A percentile compares a stretch with the other conserved stretches of the same genome.
Conservation (phyloP, 2,329 filamentous ascomycete species). For the Tolypocladium tropicale region DNA sequence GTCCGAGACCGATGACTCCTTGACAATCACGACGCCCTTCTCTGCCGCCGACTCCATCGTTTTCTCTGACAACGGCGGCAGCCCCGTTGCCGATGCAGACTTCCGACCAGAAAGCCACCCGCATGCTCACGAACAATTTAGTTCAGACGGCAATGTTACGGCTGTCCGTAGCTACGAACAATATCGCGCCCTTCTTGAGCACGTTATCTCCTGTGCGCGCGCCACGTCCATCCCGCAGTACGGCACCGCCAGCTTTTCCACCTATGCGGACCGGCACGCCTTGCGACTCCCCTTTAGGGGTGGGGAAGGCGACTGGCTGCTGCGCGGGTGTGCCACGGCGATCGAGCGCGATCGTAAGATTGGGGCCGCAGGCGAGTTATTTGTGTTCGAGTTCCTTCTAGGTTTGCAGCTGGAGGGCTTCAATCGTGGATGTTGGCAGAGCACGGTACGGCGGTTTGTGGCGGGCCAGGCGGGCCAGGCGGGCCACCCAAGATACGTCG, state of each 20-base stretch:
- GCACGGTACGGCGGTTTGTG: not conserved
- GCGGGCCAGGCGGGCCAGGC: not conserved
- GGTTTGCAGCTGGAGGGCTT: not conserved
- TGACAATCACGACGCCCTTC: not conserved
- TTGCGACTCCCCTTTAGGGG: not conserved
- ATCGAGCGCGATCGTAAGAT: not conserved
- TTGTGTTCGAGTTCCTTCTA: not conserved
- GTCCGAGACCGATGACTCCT: not conserved
- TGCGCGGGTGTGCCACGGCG: not conserved
- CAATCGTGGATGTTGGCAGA: not conserved
- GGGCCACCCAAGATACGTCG: not conserved
- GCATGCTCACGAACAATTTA: not conserved
- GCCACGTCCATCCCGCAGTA: not conserved
- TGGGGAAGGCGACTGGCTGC: not conserved
- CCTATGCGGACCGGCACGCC: not conserved
- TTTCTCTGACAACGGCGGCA: not conserved
- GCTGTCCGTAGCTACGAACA: not conserved
- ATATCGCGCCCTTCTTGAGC: not conserved
- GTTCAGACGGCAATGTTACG: not conserved
- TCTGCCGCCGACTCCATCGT: not conserved
- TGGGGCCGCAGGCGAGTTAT: not conserved
- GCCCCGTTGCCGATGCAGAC: not conserved
- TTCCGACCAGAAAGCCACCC: not conserved
- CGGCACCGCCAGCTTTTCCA: not conserved
- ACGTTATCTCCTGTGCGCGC: not conserved